Conservation (phyloP, 108 stramenopile species). For the Conticribra weissflogii region DNA sequence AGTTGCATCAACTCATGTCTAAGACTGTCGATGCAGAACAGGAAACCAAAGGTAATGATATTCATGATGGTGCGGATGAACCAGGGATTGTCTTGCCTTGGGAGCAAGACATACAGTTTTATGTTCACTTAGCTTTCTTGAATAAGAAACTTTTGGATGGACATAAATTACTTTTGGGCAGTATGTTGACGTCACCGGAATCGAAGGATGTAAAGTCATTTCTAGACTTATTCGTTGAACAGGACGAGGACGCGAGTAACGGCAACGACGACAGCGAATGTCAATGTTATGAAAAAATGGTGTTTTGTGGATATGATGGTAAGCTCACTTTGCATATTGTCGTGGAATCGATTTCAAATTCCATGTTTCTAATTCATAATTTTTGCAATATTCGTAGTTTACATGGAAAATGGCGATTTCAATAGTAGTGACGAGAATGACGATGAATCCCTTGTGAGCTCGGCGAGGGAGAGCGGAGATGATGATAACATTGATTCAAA, state of each 20-base stretch:
- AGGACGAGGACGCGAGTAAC: not conserved
- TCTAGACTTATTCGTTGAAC: constrained; percentile 30
- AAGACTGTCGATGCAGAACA: too few species aligned
- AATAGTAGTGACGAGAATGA: not conserved
- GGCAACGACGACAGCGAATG: constrained; percentile 28
- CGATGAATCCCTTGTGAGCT: not conserved
- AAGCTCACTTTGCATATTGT: too few species aligned
- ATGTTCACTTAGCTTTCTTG: constrained; percentile 34
- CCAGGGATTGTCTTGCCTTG: constrained; percentile 27
- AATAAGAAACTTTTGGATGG: constrained; percentile 41
- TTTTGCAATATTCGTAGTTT: too few species aligned
- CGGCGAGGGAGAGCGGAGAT: not conserved
- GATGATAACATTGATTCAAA: too few species aligned
- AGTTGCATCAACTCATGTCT: constrained; percentile 33
- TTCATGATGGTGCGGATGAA: too few species aligned
- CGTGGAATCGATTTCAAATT: too few species aligned
- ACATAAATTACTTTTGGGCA: constrained; percentile 41
- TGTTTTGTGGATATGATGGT: constrained; percentile 54
- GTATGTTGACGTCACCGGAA: constrained; percentile 43
- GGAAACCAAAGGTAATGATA: too few species aligned
- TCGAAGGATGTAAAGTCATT: constrained; percentile 30
- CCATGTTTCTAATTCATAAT: too few species aligned
- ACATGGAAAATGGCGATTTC: constrained; percentile 20
- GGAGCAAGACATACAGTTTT: constrained; percentile 49
- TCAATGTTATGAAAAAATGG: constrained; percentile 49